Base-by-base conservation (phyloP, 257 asterid genomes). In the Solanum pinnatisectum region DNA sequence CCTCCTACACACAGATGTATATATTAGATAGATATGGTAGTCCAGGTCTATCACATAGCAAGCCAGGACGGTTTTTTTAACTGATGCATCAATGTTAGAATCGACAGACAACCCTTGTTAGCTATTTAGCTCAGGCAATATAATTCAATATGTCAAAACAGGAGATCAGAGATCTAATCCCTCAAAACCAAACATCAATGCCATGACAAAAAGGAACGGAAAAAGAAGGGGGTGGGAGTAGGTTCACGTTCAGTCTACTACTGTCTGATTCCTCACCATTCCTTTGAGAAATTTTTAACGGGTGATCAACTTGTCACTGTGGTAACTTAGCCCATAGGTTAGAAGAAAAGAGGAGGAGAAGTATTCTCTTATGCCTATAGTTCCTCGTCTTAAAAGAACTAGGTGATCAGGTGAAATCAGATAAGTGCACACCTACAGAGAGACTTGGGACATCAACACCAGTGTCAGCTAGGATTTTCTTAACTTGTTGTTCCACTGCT, bases 361-460 rank as follows among this genome's bases (percentile, higher is more conserved):
- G 85, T 30, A 46, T 30, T 30, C 8, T 16, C 40, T 46, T 27
- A 81, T 30, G 68, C 16, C 30, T 44, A 81, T 32, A 81, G 85
- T 81, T 81, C 85, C 27, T 81, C 42, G 10, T 46, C 67, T 27
- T 46, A 46, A 4, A 81, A 46, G 25, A 49, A 81, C 9, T 16
- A 81, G 40, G 68, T 9, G 85, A 39, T 81, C 85, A 30, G 67
- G 49, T 46, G 67, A 79, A 79, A 79, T 44, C 13, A 72, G 81
- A 68, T 59, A 83, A 84, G 90, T 39, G 49, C 91, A 20, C 88
- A 95, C 99, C 99, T 86, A 89, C 91, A 39, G 94, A 39, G 89
- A 96, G 92, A 92, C 95, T 89, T 49, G 99, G 99, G 65, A 97
- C 95, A 90, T 94, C 92, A 89, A 97, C 98, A 87, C 99, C 99